Evolutionary conservation across 2,329 filamentous ascomycete genomes (phyloP), one percentile per base, ranked within the genome.

Genomic region (Fusarium neocosmosporiellum): DNA sequence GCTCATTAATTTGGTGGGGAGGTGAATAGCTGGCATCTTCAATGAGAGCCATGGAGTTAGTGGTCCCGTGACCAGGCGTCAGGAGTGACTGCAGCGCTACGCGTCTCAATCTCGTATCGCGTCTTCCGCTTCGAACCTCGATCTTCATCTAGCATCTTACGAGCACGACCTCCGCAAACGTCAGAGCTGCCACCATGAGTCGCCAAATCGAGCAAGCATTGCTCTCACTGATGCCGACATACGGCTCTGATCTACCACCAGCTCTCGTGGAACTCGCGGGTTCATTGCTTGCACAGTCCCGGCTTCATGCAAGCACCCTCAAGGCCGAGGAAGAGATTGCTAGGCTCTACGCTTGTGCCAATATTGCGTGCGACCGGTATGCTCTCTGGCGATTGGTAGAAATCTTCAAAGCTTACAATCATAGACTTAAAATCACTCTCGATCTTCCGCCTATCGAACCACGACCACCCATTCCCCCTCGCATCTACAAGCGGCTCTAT

Each of bases 271-370:
- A 93, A 65, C 87, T 95, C 11, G 91, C 94, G 1, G 86, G 88
- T 59, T 94, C 92, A 10, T 85, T 97, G 8, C 88, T 97, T 50
- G 91, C 93, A 2, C 94, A 96, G 81, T 97, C 94, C 14, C 90
- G 94, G 36, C 90, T 91, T 78, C 91, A 91, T 77, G 94, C 94
- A 58, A 91, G 90, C 78, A 92, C 89, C 18, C 86, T 98, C 61
- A 97, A 95, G 80, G 88, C 91, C 4, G 94, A 97, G 64, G 95
- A 98, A 81, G 95, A 98, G 81, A 91, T 96, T 72, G 94, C 92
- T n/a, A 89, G 95, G 22, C 88, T 89, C 6, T 96, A 96, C 81
- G 93, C 92, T 5, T 98, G 95, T 80, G 93, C 94, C 16, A 92
- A 98, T 82, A 89, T 99, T 68, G 96, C 96, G 22, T 98, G 95